These are phyloP conservation scores for Linnemannia elongata DNA, from an alignment of 192 early-diverging fungal species.

Conservation along the genomic window DNA sequence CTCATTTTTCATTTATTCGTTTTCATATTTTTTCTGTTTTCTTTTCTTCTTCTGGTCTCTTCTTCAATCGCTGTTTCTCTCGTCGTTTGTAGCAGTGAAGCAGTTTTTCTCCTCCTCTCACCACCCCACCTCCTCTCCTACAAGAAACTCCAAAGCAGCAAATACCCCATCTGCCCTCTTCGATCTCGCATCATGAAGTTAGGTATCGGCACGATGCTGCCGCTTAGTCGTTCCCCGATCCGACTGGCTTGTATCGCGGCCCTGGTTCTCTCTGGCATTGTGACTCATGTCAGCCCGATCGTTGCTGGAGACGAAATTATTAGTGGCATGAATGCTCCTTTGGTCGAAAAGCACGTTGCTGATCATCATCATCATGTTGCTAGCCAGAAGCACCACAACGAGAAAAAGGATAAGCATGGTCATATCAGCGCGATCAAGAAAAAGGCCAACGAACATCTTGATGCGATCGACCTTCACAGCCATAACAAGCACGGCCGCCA, in stretches of 20 bases:
- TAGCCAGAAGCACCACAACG: neutral
- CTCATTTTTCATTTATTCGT: neutral
- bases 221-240: slow-evolving; percentile 7
- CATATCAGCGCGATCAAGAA: neutral
- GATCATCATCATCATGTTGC: slow-evolving; percentile 4
- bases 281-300: neutral
- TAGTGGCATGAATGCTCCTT: neutral
- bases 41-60: neutral
- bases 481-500: neutral
- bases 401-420: neutral
- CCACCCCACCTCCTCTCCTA: neutral
- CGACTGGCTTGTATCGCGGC: slow-evolving; percentile 10
- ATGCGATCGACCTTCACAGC: neutral
- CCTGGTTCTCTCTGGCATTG: neutral
- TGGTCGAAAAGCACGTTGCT: neutral
- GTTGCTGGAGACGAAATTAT: neutral
- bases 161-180: neutral
- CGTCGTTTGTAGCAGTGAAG: neutral
- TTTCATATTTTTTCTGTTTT: neutral
- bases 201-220: slow-evolving; percentile 1
- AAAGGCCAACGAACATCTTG: neutral
- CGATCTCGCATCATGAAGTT: slow-evolving; percentile 1
- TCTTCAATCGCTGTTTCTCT: neutral
- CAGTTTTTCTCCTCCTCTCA: neutral
- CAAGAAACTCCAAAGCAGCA: neutral